Percentiles rank a stretch among this genome's conserved stretches.
Evolutionary conservation across 768 basidiomycete genomes (phyloP).

Genomic region (Botryobasidium botryosum): DNA sequence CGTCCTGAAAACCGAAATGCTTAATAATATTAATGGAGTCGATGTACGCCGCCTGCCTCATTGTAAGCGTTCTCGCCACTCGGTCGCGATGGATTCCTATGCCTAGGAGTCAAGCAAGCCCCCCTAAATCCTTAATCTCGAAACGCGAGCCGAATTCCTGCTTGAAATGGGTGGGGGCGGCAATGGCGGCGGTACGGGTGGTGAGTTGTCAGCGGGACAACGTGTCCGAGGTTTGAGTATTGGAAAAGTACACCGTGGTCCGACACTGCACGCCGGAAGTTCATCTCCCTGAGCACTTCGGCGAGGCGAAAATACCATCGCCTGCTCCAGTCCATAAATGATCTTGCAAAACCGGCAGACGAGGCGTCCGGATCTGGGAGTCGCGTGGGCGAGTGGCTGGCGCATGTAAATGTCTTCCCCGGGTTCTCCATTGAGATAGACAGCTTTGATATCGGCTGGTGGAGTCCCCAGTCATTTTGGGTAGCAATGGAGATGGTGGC

Average conservation of each 20-base stretch:
- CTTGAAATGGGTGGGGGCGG: no score
- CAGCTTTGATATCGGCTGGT: conserved; percentile 28
- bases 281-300: no score
- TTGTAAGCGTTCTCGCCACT: not conserved
- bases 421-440: conserved; percentile 27
- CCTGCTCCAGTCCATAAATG: conserved; percentile 30
- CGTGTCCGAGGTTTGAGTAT: no score
- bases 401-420: conserved; percentile 15
- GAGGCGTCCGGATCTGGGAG: not conserved
- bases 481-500: conserved; percentile 27
- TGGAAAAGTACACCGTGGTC: no score
- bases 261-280: no score
- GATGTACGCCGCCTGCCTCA: not conserved
- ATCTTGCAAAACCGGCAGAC: conserved; percentile 18
- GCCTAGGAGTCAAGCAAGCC: not conserved
- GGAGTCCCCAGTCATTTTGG: conserved; percentile 20
- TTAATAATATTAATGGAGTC: not conserved
- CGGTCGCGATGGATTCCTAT: not conserved
- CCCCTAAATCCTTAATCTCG: no score
- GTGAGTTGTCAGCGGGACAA: no score
- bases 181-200: no score
- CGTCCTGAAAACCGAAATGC: not conserved
- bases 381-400: conserved; percentile 8
- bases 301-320: no score
- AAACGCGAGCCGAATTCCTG: no score